Evolutionary conservation across 1,284 basidiomycete genomes (phyloP).

Genomic region (Irpex lacteus): DNA sequence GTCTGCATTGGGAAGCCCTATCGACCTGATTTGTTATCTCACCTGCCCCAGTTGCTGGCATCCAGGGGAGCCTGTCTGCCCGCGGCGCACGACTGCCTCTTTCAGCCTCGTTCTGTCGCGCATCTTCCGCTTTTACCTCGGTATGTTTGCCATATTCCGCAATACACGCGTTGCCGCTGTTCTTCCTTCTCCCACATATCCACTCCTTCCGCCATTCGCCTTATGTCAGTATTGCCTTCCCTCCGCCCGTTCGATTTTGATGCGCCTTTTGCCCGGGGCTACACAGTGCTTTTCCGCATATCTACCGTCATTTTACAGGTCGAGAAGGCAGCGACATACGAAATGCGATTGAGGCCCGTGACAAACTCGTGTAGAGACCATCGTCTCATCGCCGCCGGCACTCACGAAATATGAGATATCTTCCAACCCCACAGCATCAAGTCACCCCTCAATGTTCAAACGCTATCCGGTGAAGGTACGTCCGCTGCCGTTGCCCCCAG

Average conservation of each 20-base stretch:
- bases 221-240: background rate
- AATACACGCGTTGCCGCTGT: background rate
- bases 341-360: background rate
- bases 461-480: background rate
- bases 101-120: slow-evolving; percentile 21
- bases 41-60: background rate
- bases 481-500: background rate
- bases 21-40: slow-evolving; percentile 11
- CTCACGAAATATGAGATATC: background rate
- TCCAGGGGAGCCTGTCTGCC: background rate
- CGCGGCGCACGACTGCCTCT: slow-evolving; percentile 17
- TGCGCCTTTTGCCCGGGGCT: background rate
- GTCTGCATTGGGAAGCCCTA: slow-evolving; percentile 9
- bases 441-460: background rate
- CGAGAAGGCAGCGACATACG: background rate
- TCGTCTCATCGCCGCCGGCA: background rate
- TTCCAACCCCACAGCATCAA: background rate
- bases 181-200: background rate
- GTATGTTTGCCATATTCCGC: slow-evolving; percentile 2
- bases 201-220: background rate
- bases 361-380: background rate
- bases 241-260: background rate
- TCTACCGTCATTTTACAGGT: background rate
- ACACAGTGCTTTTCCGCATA: background rate
- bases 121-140: slow-evolving; percentile 17